A percentile compares a stretch with the other conserved stretches of the same genome.
These are phyloP conservation scores for Evernia prunastri DNA, from an alignment of 495 filamentous ascomycete genomes.

Conservation along the genomic window DNA sequence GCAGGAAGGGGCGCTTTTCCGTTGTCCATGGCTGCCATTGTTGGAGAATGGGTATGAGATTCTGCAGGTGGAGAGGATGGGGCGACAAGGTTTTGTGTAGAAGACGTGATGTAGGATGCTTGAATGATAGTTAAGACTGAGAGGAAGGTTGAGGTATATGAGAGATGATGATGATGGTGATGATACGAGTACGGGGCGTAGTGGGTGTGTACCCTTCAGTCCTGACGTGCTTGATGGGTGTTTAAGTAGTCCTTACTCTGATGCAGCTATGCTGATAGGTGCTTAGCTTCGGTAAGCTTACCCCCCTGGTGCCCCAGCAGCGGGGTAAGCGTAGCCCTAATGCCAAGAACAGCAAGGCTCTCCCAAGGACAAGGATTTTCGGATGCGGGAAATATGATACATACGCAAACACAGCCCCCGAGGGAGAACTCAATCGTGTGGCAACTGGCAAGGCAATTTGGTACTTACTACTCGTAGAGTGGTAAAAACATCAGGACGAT, in stretches of 20 bases:
- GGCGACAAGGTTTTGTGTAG: constrained; percentile 19
- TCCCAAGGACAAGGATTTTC: no score
- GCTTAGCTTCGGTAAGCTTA: neutral
- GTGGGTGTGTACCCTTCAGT: neutral
- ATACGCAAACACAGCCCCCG: neutral
- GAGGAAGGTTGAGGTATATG: neutral
- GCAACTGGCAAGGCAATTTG: neutral
- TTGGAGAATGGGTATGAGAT: constrained; percentile 11
- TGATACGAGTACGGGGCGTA: constrained; percentile 17
- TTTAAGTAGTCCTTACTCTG: constrained; percentile 11
- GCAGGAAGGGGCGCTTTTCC: constrained; percentile 38
- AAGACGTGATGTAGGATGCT: constrained; percentile 17
- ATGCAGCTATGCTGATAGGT: neutral
- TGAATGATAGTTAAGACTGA: no score
- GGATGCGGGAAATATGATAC: neutral
- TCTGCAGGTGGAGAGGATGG: constrained; percentile 11
- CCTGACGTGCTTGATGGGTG: constrained; percentile 19
- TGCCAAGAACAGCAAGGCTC: constrained; percentile 16
- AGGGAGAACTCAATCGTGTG: constrained; percentile 1
- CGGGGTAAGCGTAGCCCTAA: constrained; percentile 15
- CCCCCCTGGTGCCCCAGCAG: no score
- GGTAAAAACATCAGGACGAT: neutral
- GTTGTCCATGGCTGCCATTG: constrained; percentile 27
- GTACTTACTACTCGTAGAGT: no score
- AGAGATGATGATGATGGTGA: neutral